phyloP scores from a whole-genome alignment of 805 yeast genomes.

The Metschnikowia lachancei region DNA sequence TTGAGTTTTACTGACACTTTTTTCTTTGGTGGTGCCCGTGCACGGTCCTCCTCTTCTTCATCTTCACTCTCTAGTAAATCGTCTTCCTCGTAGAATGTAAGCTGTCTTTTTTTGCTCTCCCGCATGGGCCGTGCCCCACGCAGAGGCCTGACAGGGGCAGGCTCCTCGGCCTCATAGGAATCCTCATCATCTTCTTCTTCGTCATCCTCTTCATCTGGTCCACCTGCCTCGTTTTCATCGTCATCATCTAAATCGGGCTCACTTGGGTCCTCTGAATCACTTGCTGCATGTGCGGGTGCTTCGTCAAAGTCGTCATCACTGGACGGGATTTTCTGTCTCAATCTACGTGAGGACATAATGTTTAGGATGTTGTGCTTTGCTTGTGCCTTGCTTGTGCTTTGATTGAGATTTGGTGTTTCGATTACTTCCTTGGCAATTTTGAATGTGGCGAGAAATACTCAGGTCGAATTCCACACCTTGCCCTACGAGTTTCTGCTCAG shows the following conservation, averaged over 20 bases:
- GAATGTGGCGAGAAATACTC: not conserved
- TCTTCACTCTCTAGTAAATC: slow-evolving; percentile 32
- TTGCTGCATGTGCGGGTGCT: slow-evolving; percentile 5
- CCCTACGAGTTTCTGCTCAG: too few species aligned
- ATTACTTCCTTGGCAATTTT: too few species aligned
- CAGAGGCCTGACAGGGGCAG: slow-evolving; percentile 10
- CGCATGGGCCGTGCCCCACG: slow-evolving; percentile 19
- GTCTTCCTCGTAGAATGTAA: slow-evolving; percentile 39
- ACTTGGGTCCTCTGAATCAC: slow-evolving; percentile 19
- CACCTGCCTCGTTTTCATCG: slow-evolving; percentile 9
- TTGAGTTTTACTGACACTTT: slow-evolving; percentile 16
- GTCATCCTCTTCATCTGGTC: slow-evolving; percentile 12
- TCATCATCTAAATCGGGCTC: slow-evolving; percentile 15
- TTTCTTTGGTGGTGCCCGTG: slow-evolving; percentile 17
- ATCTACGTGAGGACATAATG: slow-evolving; percentile 8
- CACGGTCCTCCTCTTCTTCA: slow-evolving; percentile 24
- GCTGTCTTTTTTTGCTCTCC: slow-evolving; percentile 36
- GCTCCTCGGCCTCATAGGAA: slow-evolving; percentile 11
- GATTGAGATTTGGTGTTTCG: not conserved
- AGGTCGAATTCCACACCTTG: too few species aligned
- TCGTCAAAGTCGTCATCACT: slow-evolving; percentile 19
- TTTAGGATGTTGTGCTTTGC: not conserved
- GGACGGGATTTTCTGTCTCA: slow-evolving; percentile 5
- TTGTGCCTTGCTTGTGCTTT: not conserved
- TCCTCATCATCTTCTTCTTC: slow-evolving; percentile 13